Evolutionary conservation across 1,139 yeast species (phyloP).

Genomic region (Sugiyamaella neomexicana): DNA sequence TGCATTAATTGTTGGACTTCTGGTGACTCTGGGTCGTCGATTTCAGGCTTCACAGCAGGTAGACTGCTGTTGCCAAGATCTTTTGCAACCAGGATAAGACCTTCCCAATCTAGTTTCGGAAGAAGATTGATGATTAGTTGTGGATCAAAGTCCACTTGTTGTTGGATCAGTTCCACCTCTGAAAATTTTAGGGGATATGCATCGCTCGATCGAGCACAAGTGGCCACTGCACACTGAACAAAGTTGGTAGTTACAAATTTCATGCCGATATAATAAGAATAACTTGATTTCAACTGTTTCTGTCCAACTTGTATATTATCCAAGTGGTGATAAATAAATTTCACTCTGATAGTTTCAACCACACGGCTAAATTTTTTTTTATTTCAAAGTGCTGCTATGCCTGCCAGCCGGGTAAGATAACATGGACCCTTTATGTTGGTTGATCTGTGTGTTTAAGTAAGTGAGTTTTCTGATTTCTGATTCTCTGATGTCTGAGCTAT

Average conservation of each 20-base stretch:
- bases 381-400: too few species aligned
- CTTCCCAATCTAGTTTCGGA: constrained; percentile 86
- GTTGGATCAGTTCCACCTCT: constrained; percentile 71
- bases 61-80: constrained; percentile 71
- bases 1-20: constrained; percentile 63
- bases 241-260: constrained; percentile 92
- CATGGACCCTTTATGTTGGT: too few species aligned
- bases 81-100: constrained; percentile 69
- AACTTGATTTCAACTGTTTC: background rate
- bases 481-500: too few species aligned
- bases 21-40: constrained; percentile 46
- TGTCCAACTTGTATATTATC: too few species aligned
- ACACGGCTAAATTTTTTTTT: background rate
- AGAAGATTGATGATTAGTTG: constrained; percentile 76
- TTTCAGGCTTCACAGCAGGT: constrained; percentile 67
- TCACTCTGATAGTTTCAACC: background rate
- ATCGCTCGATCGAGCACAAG: constrained; percentile 70
- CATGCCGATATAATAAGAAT: constrained; percentile 49
- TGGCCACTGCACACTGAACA: constrained; percentile 86
- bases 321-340: background rate
- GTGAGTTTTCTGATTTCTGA: too few species aligned
- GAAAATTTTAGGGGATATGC: constrained; percentile 79
- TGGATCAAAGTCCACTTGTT: constrained; percentile 80
- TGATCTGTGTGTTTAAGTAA: too few species aligned
- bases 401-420: background rate